Percentiles rank a stretch among this genome's conserved stretches.
Conservation (phyloP, 139 green algal species). For the Gonium pectorale region DNA sequence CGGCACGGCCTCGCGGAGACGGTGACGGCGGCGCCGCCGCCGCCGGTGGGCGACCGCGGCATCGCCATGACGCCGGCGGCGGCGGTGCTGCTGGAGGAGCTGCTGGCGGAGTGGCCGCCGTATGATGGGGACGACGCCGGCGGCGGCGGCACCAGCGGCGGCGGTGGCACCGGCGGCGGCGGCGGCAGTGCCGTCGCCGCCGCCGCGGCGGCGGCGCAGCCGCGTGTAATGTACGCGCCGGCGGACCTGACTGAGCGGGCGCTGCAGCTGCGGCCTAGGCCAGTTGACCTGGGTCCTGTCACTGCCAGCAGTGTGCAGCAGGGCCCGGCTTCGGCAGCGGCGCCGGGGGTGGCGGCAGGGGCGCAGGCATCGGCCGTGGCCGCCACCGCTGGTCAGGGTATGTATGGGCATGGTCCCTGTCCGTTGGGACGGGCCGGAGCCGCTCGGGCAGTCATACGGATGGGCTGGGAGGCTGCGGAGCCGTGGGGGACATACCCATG, state of each 20-base stretch:
- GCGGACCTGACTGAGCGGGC: not conserved
- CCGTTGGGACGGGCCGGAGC: no score
- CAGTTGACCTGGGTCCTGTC: not conserved
- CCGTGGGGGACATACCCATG: no score
- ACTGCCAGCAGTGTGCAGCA: no score
- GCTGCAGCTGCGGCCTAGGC: not conserved
- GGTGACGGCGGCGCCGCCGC: not conserved
- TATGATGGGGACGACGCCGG: not conserved
- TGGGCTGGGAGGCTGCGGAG: no score
- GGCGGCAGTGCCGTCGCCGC: no score
- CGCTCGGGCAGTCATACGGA: no score
- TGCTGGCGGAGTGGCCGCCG: not conserved
- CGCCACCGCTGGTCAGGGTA: no score
- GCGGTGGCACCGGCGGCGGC: not conserved
- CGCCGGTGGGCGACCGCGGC: not conserved
- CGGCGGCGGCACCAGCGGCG: not conserved
- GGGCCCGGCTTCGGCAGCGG: no score
- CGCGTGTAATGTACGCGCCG: not conserved
- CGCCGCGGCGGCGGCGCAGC: not conserved
- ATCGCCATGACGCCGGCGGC: not conserved
- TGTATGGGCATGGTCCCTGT: no score
- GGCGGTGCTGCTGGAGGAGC: not conserved
- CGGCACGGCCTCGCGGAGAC: not conserved
- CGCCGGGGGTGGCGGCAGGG: no score
- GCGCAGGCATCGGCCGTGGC: no score